Evolutionary conservation across 805 yeast species (phyloP), one percentile per base, ranked within the genome.

Genomic region (Wickerhamiella spandovensis): DNA sequence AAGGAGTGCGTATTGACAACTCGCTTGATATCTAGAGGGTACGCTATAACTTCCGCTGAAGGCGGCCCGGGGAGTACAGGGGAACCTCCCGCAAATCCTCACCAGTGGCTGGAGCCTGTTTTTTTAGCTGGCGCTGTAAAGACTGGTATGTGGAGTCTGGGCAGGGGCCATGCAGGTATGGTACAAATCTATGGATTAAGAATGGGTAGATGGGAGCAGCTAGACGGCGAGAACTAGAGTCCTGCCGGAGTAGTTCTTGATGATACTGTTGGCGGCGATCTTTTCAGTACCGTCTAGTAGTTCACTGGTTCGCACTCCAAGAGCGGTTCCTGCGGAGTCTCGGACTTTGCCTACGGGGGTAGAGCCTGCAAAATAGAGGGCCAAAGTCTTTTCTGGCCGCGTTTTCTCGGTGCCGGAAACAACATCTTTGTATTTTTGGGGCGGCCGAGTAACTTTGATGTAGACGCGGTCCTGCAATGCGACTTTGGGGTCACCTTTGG

Each of bases 401-500:
- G 44, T 42, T 10, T 50, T 47, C 20, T 30, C 25, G 23, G 42
- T 49, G 8, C 52, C 44, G 10, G 62, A 53, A 21, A 60, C 44
- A 5, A 54, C 51, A 45, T 61, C 63, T 12, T 30, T 43, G 44
- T 54, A 54, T 5, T 44, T 45, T 35, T 50, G 46, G 21, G 51
- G 51, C 1, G 63, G 62, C 6, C 65, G 58, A 41, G 48, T 49
- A 28, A 64, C 25, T 42, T 53, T 62, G 38, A 67, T 50, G 53
- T 70, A 68, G 0, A 65, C 52, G 24, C 74, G 57, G 49, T 67
- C 66, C 3, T 51, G 53, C 2, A 49, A 56, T 10, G 61, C 58
- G 2, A 70, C 60, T 39, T 60, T 58, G n/a, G 56, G 46, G 46
- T 67, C 70, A 17, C 74, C 74, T 46, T 59, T 59, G 22, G 74